A percentile compares a stretch with the other conserved stretches of the same genome.
These are phyloP conservation scores for Spirogloea muscicola DNA, from an alignment of 139 green algal species.

Conservation along the genomic window DNA sequence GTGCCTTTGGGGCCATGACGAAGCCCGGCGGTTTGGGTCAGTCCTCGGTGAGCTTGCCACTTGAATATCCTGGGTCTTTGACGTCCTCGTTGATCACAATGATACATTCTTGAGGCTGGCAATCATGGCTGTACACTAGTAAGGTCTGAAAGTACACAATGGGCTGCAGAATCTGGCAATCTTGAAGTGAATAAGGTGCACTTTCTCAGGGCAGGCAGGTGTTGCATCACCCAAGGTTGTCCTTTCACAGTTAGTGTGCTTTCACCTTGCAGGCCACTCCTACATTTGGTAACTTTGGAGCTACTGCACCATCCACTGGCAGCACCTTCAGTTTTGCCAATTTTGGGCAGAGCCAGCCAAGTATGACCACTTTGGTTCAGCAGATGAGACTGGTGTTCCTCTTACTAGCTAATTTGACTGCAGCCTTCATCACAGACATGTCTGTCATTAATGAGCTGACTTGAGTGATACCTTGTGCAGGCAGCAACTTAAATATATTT, in stretches of 20 bases:
- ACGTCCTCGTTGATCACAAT: background rate
- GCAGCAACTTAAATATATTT: background rate
- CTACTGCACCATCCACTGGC: background rate
- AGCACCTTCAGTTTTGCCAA: constrained; percentile 29
- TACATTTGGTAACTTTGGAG: constrained; percentile 23
- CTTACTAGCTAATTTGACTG: background rate
- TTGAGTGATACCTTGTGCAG: background rate
- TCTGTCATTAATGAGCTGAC: background rate
- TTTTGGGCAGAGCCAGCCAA: background rate
- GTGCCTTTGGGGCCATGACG: background rate
- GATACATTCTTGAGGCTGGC: too few species aligned
- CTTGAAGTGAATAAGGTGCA: too few species aligned
- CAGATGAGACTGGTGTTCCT: background rate
- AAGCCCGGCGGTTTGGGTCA: constrained; percentile 20
- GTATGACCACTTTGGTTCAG: background rate
- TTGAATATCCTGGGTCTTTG: background rate
- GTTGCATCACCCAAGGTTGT: too few species aligned
- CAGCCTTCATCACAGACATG: background rate
- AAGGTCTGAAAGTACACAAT: too few species aligned
- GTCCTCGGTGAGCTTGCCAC: constrained; percentile 1
- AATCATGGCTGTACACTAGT: too few species aligned
- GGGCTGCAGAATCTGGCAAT: too few species aligned
- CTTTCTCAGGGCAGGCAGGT: too few species aligned
- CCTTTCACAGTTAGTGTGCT: background rate
- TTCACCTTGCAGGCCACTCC: constrained; percentile 1